Base-by-base conservation (phyloP, 78 protist species). In the Guillardia theta region DNA sequence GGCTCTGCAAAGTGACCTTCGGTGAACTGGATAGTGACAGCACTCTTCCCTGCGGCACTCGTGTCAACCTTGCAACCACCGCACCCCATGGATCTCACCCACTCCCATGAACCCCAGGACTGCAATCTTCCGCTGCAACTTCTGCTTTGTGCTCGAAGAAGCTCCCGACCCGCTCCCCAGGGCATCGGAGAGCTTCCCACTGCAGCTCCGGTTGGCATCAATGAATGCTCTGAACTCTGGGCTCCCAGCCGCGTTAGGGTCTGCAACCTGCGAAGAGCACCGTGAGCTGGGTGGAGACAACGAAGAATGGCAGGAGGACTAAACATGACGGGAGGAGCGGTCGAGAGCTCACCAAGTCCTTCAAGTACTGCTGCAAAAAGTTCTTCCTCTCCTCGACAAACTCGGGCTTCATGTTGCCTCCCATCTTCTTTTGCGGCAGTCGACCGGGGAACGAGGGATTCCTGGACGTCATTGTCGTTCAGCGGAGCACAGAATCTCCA, bases 41-140 rank as follows among this genome's bases (percentile, higher is more conserved):
- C 93, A 41, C 70, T 48, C 93, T 88, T 88, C 46, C 93, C 93
- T 5, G 33, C 93, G 5, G n/a, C n/a, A n/a, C n/a, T n/a, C n/a
- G n/a, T n/a, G n/a, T n/a, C n/a, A n/a, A n/a, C n/a, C n/a, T n/a
- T n/a, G n/a, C n/a, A n/a, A n/a, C n/a, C n/a, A n/a, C n/a, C n/a
- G n/a, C n/a, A n/a, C 10, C 93, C 93, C 93, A 88, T 88, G 93
- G 48, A 88, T 64, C 93, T 64, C 54, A 88, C 76, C 39, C 53
- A 9, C 4, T 10, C 22, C 1, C 0, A 21, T 15, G 45, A 15
- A 80, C 54, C 41, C 10, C 90, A 24, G 12, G 45, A 27, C 45
- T 43, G 46, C 90, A 27, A 70, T 43, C 24, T 78, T 78, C 48
- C 90, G 45, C 9, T 78, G 90, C n/a, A 70, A 43, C 87, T 30